phyloP scores from a whole-genome alignment of 257 asterid species.

The Fraxinus americana region DNA sequence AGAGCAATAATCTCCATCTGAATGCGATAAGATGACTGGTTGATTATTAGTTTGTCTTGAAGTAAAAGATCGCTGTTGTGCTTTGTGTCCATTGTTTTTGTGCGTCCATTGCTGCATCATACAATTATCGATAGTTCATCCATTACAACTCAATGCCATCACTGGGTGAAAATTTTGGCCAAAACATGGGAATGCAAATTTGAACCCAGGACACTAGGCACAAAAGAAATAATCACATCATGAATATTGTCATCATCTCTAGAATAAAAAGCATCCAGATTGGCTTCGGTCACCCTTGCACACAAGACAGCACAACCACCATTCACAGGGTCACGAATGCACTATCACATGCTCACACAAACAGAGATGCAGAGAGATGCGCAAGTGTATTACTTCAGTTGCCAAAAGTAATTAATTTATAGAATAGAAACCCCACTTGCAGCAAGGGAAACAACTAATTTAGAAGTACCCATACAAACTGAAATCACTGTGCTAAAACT shows the following conservation, averaged over 20 bases:
- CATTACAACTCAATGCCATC: background rate
- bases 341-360: background rate
- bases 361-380: background rate
- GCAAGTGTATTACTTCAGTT: background rate
- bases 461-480: slow-evolving; percentile 28
- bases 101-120: background rate
- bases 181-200: too few species aligned
- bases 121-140: too few species aligned
- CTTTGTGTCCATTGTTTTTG: too few species aligned
- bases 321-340: background rate
- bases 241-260: background rate
- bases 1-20: too few species aligned
- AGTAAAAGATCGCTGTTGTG: too few species aligned
- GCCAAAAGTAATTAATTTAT: background rate
- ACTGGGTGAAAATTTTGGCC: too few species aligned
- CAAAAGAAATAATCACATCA: background rate
- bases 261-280: too few species aligned
- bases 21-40: too few species aligned
- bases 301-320: too few species aligned
- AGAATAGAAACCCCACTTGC: background rate
- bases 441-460: background rate
- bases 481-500: background rate
- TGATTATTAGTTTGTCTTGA: too few species aligned
- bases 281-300: background rate
- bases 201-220: background rate